A percentile compares a stretch with the other conserved stretches of the same genome.
Conservation (phyloP, 1,139 yeast genomes). For the Wickerhamomyces sp. region DNA sequence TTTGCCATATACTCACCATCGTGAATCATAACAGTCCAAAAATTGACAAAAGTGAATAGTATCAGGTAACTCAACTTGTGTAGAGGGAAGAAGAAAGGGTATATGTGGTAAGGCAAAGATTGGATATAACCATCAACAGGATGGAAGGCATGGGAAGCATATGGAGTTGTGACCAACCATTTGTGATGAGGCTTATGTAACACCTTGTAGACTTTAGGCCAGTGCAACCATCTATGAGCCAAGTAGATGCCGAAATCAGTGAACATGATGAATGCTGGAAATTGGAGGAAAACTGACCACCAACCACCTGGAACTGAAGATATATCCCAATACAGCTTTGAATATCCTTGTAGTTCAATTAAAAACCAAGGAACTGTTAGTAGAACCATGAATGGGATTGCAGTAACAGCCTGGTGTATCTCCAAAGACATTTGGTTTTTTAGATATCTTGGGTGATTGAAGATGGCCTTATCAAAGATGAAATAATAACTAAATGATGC, state of each 20-base stretch:
- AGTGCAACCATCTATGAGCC: conserved; percentile 89
- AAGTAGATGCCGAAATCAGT: conserved; percentile 91
- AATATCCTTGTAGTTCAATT: conserved; percentile 76
- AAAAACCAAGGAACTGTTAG: conserved; percentile 89
- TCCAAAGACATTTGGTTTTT: conserved; percentile 89
- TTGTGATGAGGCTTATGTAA: conserved; percentile 99
- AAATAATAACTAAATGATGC: conserved; percentile 72
- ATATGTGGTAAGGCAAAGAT: conserved; percentile 87
- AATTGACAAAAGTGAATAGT: conserved; percentile 84
- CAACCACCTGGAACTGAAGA: conserved; percentile 66
- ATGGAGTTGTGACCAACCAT: conserved; percentile 98
- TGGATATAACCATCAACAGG: conserved; percentile 95
- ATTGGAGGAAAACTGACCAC: conserved; percentile 57
- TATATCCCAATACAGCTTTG: conserved; percentile 65
- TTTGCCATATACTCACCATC: conserved; percentile 94
- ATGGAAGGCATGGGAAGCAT: conserved; percentile 98
- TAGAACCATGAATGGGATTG: conserved; percentile 86
- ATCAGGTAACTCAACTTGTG: conserved; percentile 79
- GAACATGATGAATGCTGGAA: conserved; percentile 78
- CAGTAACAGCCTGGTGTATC: conserved; percentile 66
- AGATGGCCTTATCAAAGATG: conserved; percentile 81
- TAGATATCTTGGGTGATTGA: conserved; percentile 93
- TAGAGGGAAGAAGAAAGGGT: conserved; percentile 86
- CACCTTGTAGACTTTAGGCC: conserved; percentile 79
- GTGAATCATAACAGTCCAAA: conserved; percentile 98